A percentile compares a stretch with the other conserved stretches of the same genome.
Evolutionary conservation across 2,329 filamentous ascomycete species (phyloP).

Genomic region (Penicillium expansum): DNA sequence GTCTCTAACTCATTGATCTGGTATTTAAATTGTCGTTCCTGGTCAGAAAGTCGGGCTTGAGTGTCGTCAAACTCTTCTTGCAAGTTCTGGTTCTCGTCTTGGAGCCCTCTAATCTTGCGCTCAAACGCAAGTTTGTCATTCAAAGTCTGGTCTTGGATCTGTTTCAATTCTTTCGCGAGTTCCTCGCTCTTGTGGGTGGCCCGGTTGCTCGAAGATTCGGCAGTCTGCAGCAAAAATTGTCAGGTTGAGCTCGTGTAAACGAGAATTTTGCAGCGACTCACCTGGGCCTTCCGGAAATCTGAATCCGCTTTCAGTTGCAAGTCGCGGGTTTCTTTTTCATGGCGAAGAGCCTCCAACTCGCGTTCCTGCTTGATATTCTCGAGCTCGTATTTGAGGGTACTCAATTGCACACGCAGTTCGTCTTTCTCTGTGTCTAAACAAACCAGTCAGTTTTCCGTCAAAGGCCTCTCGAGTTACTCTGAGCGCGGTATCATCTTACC

Average conservation of each 20-base stretch:
- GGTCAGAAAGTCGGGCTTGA: constrained; percentile 68
- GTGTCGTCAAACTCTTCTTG: constrained; percentile 83
- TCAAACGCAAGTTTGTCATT: constrained; percentile 58
- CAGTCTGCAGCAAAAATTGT: constrained; percentile 36
- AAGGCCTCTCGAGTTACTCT: neutral
- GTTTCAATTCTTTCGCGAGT: constrained; percentile 54
- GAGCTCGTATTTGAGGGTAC: constrained; percentile 81
- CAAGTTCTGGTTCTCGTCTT: constrained; percentile 70
- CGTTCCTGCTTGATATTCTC: constrained; percentile 85
- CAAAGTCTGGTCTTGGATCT: constrained; percentile 52
- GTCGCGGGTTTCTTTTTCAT: constrained; percentile 81
- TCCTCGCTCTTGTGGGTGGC: constrained; percentile 55
- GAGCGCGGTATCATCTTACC: constrained; percentile 30
- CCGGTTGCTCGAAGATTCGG: constrained; percentile 53
- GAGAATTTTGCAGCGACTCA: constrained; percentile 21
- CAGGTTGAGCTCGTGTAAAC: neutral
- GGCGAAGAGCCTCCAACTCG: constrained; percentile 72
- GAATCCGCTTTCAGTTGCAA: constrained; percentile 77
- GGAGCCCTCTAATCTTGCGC: constrained; percentile 52
- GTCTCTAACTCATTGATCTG: constrained; percentile 60
- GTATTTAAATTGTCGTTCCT: constrained; percentile 63
- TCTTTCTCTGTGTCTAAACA: constrained; percentile 56
- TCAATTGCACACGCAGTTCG: constrained; percentile 83
- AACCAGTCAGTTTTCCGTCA: constrained; percentile 9
- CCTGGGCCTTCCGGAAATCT: constrained; percentile 69